A percentile compares a stretch with the other conserved stretches of the same genome.
phyloP scores from a whole-genome alignment of 805 yeast species.

The Candida bentonensis region DNA sequence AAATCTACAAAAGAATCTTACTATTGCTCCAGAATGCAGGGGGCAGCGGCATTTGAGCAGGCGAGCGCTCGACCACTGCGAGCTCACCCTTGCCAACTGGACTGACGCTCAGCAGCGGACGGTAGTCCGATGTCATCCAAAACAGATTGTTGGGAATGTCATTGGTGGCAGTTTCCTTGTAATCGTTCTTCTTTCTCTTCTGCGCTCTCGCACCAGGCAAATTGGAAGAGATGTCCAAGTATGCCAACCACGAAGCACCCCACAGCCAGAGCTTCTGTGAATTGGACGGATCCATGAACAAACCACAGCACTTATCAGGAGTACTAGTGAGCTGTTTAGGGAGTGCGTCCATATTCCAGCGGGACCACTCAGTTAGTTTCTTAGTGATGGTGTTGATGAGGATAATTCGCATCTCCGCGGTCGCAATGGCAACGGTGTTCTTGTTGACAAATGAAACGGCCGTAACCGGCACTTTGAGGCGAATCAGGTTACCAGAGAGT shows the following conservation, averaged over 20 bases:
- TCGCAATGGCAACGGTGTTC: constrained; percentile 44
- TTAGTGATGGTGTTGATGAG: constrained; percentile 41
- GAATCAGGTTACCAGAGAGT: constrained; percentile 33
- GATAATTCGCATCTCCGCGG: constrained; percentile 59
- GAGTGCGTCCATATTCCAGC: constrained; percentile 54
- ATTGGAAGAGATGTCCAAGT: constrained; percentile 49
- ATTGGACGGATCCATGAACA: constrained; percentile 35
- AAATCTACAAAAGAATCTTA: constrained; percentile 9
- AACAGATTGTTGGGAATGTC: not conserved
- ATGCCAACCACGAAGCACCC: constrained; percentile 72
- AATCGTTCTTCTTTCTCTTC: constrained; percentile 21
- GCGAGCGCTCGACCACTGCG: not conserved
- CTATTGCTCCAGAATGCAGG: constrained; percentile 10
- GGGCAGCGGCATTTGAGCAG: constrained; percentile 1
- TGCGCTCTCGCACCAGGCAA: constrained; percentile 31
- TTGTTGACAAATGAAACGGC: constrained; percentile 41
- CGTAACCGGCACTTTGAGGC: constrained; percentile 45
- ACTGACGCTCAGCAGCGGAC: not conserved
- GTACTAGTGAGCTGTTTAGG: constrained; percentile 48
- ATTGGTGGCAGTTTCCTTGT: constrained; percentile 7
- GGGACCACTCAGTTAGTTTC: constrained; percentile 60
- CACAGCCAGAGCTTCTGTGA: constrained; percentile 60
- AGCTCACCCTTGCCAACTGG: not conserved
- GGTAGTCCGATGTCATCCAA: not conserved
- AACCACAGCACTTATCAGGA: constrained; percentile 60